These are phyloP conservation scores for Ceratobasidium sp. DNA, from an alignment of 1,284 basidiomycete genomes.

Conservation along the genomic window DNA sequence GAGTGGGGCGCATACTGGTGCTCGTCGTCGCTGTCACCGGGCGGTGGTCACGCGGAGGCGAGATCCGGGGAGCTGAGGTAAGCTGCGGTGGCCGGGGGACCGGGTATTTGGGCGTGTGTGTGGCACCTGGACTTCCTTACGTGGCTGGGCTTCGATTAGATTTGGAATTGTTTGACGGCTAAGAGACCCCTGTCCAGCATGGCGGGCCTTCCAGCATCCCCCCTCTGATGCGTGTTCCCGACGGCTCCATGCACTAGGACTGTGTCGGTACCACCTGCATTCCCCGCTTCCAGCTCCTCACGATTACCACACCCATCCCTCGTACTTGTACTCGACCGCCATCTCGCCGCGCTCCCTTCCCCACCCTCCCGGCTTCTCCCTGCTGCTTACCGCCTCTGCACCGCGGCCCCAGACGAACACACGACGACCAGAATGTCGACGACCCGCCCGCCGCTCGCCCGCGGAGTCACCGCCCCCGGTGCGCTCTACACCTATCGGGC, in stretches of 20 bases:
- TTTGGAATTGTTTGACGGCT: conserved; percentile 1
- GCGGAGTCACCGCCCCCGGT: conserved; percentile 34
- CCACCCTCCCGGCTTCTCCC: conserved; percentile 13
- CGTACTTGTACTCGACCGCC: not conserved
- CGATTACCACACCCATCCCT: not conserved
- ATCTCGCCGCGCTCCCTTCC: no score
- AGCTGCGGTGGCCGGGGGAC: not conserved
- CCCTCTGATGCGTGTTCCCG: not conserved
- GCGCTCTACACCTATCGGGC: conserved; percentile 5
- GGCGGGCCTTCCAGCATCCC: no score
- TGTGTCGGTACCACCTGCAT: no score
- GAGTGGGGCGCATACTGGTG: conserved; percentile 14
- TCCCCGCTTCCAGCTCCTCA: not conserved
- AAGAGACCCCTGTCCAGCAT: not conserved
- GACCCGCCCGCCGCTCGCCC: conserved; percentile 31
- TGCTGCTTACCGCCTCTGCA: not conserved
- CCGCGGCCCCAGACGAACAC: no score
- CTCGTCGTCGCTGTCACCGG: not conserved
- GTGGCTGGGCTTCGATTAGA: not conserved
- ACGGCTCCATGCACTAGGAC: not conserved
- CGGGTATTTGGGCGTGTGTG: no score
- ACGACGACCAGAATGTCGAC: conserved; percentile 27
- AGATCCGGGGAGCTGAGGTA: conserved; percentile 6
- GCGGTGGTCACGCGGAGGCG: conserved; percentile 12
- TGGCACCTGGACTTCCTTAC: no score